These are phyloP conservation scores for Pseudonitzschia delicatissima DNA, from an alignment of 108 stramenopile genomes.

Conservation along the genomic window DNA sequence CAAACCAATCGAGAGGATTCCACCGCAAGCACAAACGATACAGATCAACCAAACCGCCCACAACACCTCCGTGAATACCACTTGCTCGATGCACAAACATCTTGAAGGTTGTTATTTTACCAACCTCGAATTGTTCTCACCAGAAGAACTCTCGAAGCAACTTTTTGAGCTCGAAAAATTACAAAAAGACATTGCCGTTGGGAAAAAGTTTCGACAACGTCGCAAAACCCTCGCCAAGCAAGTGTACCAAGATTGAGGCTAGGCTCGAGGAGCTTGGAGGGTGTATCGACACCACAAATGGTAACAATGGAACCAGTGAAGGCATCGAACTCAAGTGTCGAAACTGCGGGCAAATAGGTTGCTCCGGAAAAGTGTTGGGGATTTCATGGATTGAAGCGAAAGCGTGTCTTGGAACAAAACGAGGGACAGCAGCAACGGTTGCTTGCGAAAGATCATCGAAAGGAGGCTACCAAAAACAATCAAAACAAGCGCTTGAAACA, in stretches of 20 bases:
- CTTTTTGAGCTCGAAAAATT: conserved; percentile 36
- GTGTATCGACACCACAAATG: background rate
- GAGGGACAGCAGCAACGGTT: conserved; percentile 2
- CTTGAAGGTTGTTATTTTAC: conserved; percentile 69
- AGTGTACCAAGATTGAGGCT: conserved; percentile 48
- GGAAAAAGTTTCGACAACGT: conserved; percentile 60
- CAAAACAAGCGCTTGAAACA: conserved; percentile 16
- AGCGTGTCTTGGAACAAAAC: conserved; percentile 46
- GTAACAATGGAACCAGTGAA: background rate
- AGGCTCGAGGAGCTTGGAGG: conserved; percentile 5
- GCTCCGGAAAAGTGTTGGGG: conserved; percentile 80
- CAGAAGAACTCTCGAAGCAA: conserved; percentile 44
- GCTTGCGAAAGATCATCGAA: background rate
- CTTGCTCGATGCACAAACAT: conserved; percentile 65
- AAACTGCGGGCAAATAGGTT: conserved; percentile 61
- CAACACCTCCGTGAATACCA: conserved; percentile 51
- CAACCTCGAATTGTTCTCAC: conserved; percentile 45
- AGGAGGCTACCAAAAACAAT: background rate
- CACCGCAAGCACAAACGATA: background rate
- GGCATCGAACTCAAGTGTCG: conserved; percentile 45
- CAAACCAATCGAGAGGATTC: background rate
- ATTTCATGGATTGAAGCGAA: conserved; percentile 68
- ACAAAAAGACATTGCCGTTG: conserved; percentile 47
- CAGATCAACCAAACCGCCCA: conserved; percentile 13
- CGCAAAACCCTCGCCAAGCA: conserved; percentile 76